Conservation (phyloP, 2,329 filamentous ascomycete genomes). For the Apiospora pterosperma region DNA sequence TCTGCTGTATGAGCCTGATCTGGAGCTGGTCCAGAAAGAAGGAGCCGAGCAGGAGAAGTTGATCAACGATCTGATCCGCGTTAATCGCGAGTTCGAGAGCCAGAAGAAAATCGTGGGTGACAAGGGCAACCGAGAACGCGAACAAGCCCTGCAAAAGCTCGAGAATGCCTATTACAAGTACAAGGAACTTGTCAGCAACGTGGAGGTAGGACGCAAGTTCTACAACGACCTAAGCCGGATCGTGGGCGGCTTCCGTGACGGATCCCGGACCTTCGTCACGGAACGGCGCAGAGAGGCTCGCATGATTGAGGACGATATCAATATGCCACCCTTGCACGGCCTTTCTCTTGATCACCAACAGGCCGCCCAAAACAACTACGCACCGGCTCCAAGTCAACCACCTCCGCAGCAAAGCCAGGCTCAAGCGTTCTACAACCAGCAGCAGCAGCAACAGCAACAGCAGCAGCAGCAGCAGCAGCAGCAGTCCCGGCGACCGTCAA, state of each 20-base stretch:
- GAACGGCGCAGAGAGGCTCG: constrained; percentile 78
- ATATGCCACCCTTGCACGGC: constrained; percentile 26
- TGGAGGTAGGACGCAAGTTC: constrained; percentile 90
- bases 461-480: constrained; percentile 6
- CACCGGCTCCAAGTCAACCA: not conserved
- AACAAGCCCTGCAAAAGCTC: constrained; percentile 80
- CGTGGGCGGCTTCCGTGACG: constrained; percentile 75
- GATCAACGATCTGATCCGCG: constrained; percentile 64
- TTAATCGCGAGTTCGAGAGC: constrained; percentile 74
- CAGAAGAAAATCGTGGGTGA: constrained; percentile 65
- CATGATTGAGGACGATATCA: constrained; percentile 46
- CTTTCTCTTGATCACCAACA: constrained; percentile 18
- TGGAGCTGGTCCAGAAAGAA: constrained; percentile 69
- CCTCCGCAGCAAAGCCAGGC: constrained; percentile 14
- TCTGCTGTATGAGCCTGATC: constrained; percentile 72
- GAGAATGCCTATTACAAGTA: constrained; percentile 95
- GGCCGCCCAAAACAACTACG: not conserved
- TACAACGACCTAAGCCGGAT: constrained; percentile 95
- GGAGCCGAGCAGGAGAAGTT: constrained; percentile 72
- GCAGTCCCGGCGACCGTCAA: constrained; percentile 21
- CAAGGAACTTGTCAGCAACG: constrained; percentile 89
- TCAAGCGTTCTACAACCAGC: constrained; percentile 12
- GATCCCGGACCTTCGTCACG: constrained; percentile 72
- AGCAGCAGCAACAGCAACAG: constrained; percentile 19
- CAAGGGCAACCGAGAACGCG: constrained; percentile 66